Evolutionary conservation across 2,329 filamentous ascomycete genomes (phyloP), one percentile per base, ranked within the genome.

Genomic region (Microdochium trichocladiopsis): DNA sequence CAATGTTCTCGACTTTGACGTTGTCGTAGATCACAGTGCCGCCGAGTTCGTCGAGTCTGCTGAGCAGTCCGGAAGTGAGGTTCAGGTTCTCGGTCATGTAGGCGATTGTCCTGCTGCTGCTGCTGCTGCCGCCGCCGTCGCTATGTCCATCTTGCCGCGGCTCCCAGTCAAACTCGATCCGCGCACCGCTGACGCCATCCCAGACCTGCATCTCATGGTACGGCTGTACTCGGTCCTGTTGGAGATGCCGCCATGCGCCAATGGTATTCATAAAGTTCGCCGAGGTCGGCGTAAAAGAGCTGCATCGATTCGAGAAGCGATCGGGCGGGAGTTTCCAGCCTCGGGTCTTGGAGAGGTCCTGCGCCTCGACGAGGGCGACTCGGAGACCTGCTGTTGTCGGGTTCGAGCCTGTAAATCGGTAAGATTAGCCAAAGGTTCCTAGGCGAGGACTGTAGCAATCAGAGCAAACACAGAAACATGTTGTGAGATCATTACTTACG

Each of bases 201-300:
- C 95, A 99, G 28, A 97, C 94, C 68, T 96, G 88, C 94, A 99
- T 99, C 61, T 93, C 88, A 54, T 95, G 86, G 69, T 96, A 99
- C 1, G 85, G 80, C 72, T 96, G 92, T 31, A 94, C 82, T 28
- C 94, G 83, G 5, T 82, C 75, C 43, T 77, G 72, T 59, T 88
- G 79, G 55, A 96, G 74, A 64, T 95, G 84, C 6, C 77, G 65
- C 94, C 93, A 97, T 49, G 87, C 91, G 33, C 93, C 94, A 55
- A 95, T 94, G 4, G 79, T 75, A 64, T 89, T 78, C 57, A 97
- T 79, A 63, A 94, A 96, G 3, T 77, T 79, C n/a, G 90, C 87
- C 1, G 92, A 96, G 0, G 87, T 80, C 0, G 93, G 93, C 0
- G 94, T 99, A 52, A 99, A 78, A 49, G 93, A 97, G 74, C 90